These are phyloP conservation scores for Vitis labrusca DNA, from an alignment of 164 flowering plant genomes.

Conservation along the genomic window DNA sequence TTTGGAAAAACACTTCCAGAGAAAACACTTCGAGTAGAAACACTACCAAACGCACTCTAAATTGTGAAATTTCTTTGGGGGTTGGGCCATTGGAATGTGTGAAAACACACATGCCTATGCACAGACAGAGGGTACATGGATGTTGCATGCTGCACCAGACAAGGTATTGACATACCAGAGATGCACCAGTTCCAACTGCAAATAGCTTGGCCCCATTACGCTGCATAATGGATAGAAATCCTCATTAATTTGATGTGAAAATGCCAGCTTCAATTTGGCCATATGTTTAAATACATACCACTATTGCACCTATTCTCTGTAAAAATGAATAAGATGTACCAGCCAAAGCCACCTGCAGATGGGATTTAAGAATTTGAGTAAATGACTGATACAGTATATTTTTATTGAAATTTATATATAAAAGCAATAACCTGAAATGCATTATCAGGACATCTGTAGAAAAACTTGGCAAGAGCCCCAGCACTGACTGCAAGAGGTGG, in stretches of 20 bases:
- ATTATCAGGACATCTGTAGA: constrained; percentile 85
- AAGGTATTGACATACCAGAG: constrained; percentile 57
- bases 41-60: too few species aligned
- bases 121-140: too few species aligned
- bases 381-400: neutral
- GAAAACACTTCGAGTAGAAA: too few species aligned
- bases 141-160: neutral
- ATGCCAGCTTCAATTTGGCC: neutral
- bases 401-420: neutral
- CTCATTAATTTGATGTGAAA: neutral
- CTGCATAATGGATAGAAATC: constrained; percentile 42
- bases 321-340: constrained; percentile 82
- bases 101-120: too few species aligned
- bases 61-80: too few species aligned
- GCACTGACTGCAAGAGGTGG: constrained; percentile 71
- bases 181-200: constrained; percentile 81
- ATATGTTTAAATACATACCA: constrained; percentile 43
- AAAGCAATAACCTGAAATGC: constrained; percentile 77
- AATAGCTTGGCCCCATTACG: constrained; percentile 92
- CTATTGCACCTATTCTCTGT: constrained; percentile 83
- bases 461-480: constrained; percentile 79
- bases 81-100: too few species aligned
- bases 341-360: constrained; percentile 73
- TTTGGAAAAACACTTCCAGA: too few species aligned
- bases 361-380: constrained; percentile 9